A percentile compares a stretch with the other conserved stretches of the same genome.
phyloP scores from a whole-genome alignment of 257 asterid genomes.

The Forsythia suspensa region DNA sequence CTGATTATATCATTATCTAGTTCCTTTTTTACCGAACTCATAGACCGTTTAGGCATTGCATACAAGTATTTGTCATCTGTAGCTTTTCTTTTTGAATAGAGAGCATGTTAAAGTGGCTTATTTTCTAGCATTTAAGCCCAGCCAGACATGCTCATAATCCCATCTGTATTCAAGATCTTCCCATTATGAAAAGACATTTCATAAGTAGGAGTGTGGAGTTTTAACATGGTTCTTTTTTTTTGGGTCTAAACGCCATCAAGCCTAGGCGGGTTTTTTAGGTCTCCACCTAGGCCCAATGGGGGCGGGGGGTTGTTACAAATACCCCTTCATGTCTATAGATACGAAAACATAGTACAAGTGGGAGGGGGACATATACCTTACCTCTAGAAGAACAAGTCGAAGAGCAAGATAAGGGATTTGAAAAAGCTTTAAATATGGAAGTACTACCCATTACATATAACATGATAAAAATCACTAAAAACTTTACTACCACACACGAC shows the following conservation, averaged over 20 bases:
- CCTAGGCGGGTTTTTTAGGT: not conserved
- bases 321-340: not conserved
- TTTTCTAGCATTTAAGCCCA: not conserved
- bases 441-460: not conserved
- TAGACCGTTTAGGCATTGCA: not conserved
- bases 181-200: not conserved
- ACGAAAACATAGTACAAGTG: not conserved
- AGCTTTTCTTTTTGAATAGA: not conserved
- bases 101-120: not conserved
- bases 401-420: not conserved
- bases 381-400: not conserved
- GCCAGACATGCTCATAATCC: not conserved
- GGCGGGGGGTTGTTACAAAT: not conserved
- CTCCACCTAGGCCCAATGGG: not conserved
- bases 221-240: not conserved
- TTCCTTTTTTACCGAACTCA: not conserved
- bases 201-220: not conserved
- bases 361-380: not conserved
- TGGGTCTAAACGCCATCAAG: not conserved
- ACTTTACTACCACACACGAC: not conserved
- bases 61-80: not conserved
- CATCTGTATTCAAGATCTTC: not conserved
- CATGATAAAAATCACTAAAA: not conserved
- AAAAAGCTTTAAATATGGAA: not conserved
- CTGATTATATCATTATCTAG: constrained; percentile 1